A percentile compares a stretch with the other conserved stretches of the same genome.
Conservation (phyloP, 2,329 filamentous ascomycete species). For the Aspergillus ustus region DNA sequence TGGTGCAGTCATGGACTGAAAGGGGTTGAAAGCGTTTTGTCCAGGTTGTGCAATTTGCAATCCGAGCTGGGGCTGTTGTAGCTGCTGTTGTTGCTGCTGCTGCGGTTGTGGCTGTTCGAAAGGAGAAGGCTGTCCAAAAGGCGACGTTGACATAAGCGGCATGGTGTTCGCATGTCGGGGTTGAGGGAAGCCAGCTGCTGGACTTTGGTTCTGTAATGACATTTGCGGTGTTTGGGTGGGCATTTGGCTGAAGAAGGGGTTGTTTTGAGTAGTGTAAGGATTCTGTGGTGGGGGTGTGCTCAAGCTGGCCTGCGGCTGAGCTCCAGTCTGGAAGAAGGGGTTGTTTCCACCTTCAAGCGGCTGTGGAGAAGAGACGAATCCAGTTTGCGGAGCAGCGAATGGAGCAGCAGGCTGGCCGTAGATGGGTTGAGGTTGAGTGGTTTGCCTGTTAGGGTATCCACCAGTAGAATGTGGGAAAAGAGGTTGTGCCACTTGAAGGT, state of each 20-base stretch:
- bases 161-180: constrained; percentile 47
- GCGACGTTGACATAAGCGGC: constrained; percentile 38
- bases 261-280: constrained; percentile 33
- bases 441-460: constrained; percentile 54
- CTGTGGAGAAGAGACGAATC: constrained; percentile 41
- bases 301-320: constrained; percentile 33
- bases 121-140: constrained; percentile 34
- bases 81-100: constrained; percentile 29
- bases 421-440: constrained; percentile 43
- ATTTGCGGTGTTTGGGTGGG: constrained; percentile 28
- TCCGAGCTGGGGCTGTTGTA: constrained; percentile 28
- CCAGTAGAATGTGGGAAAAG: constrained; percentile 79
- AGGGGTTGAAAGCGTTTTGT: constrained; percentile 39
- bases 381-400: constrained; percentile 40
- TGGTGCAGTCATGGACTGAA: constrained; percentile 34
- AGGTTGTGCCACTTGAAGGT: constrained; percentile 71
- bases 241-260: constrained; percentile 42
- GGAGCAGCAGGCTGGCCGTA: constrained; percentile 52
- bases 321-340: constrained; percentile 48
- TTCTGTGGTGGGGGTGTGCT: constrained; percentile 30
- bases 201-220: constrained; percentile 29
- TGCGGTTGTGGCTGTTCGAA: constrained; percentile 23
- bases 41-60: constrained; percentile 23
- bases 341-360: constrained; percentile 43
- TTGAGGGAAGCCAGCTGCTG: constrained; percentile 19